Conservation (phyloP, 768 basidiomycete species). For the Neoboletus subvelutipes region DNA sequence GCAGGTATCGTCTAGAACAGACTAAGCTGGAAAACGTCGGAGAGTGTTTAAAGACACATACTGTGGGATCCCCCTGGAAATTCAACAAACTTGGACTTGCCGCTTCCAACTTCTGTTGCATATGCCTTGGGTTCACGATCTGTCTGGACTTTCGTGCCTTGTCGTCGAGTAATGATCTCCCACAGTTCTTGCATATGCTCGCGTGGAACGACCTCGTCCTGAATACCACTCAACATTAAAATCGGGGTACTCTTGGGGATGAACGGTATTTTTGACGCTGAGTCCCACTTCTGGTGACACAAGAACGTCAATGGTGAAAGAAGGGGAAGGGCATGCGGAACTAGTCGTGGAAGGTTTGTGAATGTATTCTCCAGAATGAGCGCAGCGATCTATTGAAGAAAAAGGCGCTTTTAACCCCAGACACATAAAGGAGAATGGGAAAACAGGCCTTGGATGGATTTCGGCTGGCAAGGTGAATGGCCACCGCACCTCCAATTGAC, state of each 20-base stretch:
- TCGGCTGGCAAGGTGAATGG: constrained; percentile 80
- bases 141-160: constrained; percentile 34
- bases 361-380: constrained; percentile 95
- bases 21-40: background rate
- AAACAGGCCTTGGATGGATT: constrained; percentile 63
- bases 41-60: constrained; percentile 28
- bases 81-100: constrained; percentile 55
- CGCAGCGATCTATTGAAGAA: constrained; percentile 55
- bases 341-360: constrained; percentile 74
- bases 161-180: constrained; percentile 53
- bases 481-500: constrained; percentile 90
- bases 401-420: background rate
- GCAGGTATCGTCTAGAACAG: constrained; percentile 50
- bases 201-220: constrained; percentile 54
- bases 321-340: constrained; percentile 77
- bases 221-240: constrained; percentile 74
- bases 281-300: constrained; percentile 89
- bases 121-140: constrained; percentile 32
- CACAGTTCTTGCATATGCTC: constrained; percentile 64
- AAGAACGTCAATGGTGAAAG: constrained; percentile 74
- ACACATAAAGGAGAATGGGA: background rate
- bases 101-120: constrained; percentile 47
- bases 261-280: constrained; percentile 57
- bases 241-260: constrained; percentile 70
- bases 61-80: constrained; percentile 58